Percentiles rank a stretch among this genome's conserved stretches.
phyloP scores from a whole-genome alignment of 257 asterid genomes.

The Sherardia arvensis region DNA sequence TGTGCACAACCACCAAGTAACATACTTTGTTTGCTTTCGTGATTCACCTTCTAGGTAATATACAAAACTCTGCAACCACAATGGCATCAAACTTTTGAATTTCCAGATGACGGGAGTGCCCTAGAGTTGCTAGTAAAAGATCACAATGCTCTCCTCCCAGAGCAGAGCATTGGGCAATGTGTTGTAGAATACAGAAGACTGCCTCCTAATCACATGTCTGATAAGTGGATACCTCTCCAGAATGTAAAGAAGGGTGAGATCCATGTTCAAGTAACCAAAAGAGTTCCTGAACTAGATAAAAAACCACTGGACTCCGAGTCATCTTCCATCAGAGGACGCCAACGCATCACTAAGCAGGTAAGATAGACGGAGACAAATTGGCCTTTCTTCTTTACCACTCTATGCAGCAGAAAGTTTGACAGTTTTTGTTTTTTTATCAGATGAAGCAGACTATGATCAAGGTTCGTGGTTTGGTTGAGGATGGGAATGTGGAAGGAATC shows the following conservation, averaged over 20 bases:
- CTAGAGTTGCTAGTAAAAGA: constrained; percentile 78
- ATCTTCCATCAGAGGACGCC: constrained; percentile 51
- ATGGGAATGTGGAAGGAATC: constrained; percentile 49
- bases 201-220: constrained; percentile 84
- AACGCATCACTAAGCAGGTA: constrained; percentile 58
- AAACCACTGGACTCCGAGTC: constrained; percentile 45
- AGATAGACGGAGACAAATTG: not conserved
- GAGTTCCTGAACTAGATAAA: constrained; percentile 62
- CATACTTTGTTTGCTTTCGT: not conserved
- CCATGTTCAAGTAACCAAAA: constrained; percentile 72
- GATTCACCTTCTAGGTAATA: constrained; percentile 41
- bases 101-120: constrained; percentile 81
- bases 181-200: constrained; percentile 75
- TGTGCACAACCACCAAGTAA: not conserved
- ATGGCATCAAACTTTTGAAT: constrained; percentile 94
- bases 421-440: constrained; percentile 26
- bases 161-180: constrained; percentile 75
- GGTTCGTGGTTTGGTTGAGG: constrained; percentile 58
- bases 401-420: not conserved
- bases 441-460: constrained; percentile 66
- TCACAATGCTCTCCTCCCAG: constrained; percentile 71
- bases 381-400: not conserved
- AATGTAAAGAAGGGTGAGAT: constrained; percentile 83
- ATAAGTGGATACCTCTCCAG: constrained; percentile 97
- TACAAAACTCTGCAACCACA: constrained; percentile 66